A percentile compares a stretch with the other conserved stretches of the same genome.
Evolutionary conservation across 2,329 filamentous ascomycete genomes (phyloP).

Genomic region (Aciculosporium take): DNA sequence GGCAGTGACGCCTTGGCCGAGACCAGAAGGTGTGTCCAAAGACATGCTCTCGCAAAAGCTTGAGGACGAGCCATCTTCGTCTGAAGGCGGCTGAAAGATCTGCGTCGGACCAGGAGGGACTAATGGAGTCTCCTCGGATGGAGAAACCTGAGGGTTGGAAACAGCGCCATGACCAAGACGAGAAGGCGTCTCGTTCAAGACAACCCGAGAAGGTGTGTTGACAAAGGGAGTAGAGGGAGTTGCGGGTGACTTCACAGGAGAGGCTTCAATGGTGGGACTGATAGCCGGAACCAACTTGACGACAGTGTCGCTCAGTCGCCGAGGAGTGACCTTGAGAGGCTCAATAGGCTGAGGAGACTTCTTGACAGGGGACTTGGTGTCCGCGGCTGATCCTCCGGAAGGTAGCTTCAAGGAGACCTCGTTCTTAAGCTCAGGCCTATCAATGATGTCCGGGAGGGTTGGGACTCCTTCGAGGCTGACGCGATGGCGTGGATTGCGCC

Average conservation of each 20-base stretch:
- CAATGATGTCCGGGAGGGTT: constrained; percentile 15
- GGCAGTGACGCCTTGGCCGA: too few species aligned
- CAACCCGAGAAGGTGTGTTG: constrained; percentile 2
- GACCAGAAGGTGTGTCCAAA: too few species aligned
- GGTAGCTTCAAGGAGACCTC: constrained; percentile 11
- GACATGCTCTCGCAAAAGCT: background rate
- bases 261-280: constrained; percentile 13
- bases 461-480: constrained; percentile 10
- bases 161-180: background rate
- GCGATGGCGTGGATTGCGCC: constrained; percentile 1
- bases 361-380: constrained; percentile 19
- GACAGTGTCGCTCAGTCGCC: constrained; percentile 16
- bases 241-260: constrained; percentile 17
- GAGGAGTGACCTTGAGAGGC: constrained; percentile 14
- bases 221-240: constrained; percentile 15
- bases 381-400: constrained; percentile 8
- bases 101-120: constrained; percentile 1
- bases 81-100: background rate
- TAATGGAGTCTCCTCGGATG: background rate
- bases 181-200: background rate
- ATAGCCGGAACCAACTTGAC: constrained; percentile 16
- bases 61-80: background rate
- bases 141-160: background rate
- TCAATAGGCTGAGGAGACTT: constrained; percentile 13
- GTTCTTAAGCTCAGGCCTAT: constrained; percentile 16